Conservation (phyloP, 768 basidiomycete species). For the Cubamyces lactineus region DNA sequence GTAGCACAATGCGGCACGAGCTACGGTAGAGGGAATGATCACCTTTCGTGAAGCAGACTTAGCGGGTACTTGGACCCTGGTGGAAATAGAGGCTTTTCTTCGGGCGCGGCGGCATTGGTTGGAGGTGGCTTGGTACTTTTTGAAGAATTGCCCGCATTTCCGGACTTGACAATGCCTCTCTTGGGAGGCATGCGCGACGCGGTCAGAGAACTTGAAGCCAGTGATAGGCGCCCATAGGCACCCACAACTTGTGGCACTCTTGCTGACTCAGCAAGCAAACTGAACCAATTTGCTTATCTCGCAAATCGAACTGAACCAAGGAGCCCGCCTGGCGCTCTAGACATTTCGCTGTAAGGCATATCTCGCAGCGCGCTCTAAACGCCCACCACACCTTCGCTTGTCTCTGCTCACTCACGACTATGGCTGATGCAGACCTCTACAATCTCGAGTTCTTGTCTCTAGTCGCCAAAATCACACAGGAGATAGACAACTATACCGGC, state of each 20-base stretch:
- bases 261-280: slow-evolving; percentile 14
- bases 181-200: slow-evolving; percentile 57
- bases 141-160: slow-evolving; percentile 87
- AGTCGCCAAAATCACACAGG: slow-evolving; percentile 89
- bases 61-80: slow-evolving; percentile 85
- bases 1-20: no score
- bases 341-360: background rate
- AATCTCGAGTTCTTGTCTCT: slow-evolving; percentile 92
- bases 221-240: slow-evolving; percentile 10
- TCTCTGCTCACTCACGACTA: slow-evolving; percentile 33
- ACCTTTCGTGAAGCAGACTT: slow-evolving; percentile 81
- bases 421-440: slow-evolving; percentile 81
- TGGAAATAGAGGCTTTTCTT: slow-evolving; percentile 73
- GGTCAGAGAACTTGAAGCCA: background rate
- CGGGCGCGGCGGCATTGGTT: slow-evolving; percentile 20
- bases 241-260: background rate
- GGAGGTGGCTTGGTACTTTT: slow-evolving; percentile 44
- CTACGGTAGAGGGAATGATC: background rate
- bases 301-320: background rate
- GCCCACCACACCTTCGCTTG: background rate
- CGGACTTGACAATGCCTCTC: slow-evolving; percentile 82
- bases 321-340: background rate
- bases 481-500: slow-evolving; percentile 85
- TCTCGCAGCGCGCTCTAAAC: background rate
- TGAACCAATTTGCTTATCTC: slow-evolving; percentile 1